Evolutionary conservation across 257 asterid genomes (phyloP).

Genomic region (Cinchona pubescens): DNA sequence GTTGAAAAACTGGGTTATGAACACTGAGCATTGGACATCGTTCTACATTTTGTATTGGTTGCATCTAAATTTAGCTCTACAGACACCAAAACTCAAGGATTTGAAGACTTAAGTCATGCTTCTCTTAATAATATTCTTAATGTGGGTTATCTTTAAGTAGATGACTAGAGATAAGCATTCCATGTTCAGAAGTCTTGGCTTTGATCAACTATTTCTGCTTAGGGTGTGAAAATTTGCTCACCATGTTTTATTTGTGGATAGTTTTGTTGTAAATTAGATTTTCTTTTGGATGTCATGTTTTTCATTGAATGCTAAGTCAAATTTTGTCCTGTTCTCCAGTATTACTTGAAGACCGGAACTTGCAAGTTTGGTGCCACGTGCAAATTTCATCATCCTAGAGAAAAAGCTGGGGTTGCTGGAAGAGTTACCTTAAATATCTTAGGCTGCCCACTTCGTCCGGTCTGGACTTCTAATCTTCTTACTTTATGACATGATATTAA

Average conservation of each 20-base stretch:
- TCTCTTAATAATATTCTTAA: no score
- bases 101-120: background rate
- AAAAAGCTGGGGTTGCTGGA: slow-evolving; percentile 85
- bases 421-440: slow-evolving; percentile 74
- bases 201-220: background rate
- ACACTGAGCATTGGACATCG: background rate
- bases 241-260: slow-evolving; percentile 8
- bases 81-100: background rate
- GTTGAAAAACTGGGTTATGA: background rate
- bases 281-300: background rate
- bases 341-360: slow-evolving; percentile 87
- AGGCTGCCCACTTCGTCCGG: slow-evolving; percentile 97
- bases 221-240: background rate
- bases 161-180: background rate
- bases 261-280: background rate
- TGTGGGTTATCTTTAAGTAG: background rate
- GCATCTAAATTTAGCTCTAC: background rate
- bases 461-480: slow-evolving; percentile 31
- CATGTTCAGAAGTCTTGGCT: background rate
- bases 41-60: background rate
- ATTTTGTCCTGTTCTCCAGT: slow-evolving; percentile 33
- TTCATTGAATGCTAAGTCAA: slow-evolving; percentile 4
- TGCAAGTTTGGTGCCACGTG: slow-evolving; percentile 93
- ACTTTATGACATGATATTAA: background rate
- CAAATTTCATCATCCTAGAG: slow-evolving; percentile 90